Evolutionary conservation across 768 basidiomycete species (phyloP), one percentile per base, ranked within the genome.

Genomic region (Boletus pseudopeckii): DNA sequence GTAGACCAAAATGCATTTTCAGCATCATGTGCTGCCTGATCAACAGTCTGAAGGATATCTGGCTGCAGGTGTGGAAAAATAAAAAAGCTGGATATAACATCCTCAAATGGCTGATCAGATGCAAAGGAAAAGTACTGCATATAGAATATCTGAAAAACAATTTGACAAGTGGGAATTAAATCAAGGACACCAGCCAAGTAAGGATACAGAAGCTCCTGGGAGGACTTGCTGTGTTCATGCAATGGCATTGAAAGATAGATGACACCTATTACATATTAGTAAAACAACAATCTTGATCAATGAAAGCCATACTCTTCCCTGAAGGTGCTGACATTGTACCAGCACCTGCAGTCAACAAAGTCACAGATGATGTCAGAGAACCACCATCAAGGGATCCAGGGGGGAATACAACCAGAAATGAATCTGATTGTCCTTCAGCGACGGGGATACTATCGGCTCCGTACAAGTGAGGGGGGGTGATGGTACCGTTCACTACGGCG

Each of bases 331-430:
- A 84, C 73, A 91, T 74, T 14, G 85, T 85, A 9, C 82, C 85
- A 63, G 86, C 82, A 3, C 92, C 92, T 1, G 83, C 81, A 20
- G 88, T 72, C 33, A 94, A 69, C 1, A 78, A 82, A 44, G 83
- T 85, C 3, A 81, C 85, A 4, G 83, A 73, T 2, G 73, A 73
- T 5, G 69, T 68, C 3, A 76, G 73, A 20, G 84, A 84, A 26
- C 75, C 80, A 38, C 56, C 66, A 2, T 66, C 49, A 8, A 89
- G 62, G 0, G 83, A 80, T 1, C 72, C 74, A 1, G 92, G 92
- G 0, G 92, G 88, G 58, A 92, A 91, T 5, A 92, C 77, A 6
- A 93, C 65, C 14, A 92, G 66, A 2, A 77, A 80, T 15, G 88
- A 85, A 64, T 93, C 91, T 14, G 62, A 64, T 26, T 64, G 60